Evolutionary conservation across 306 rosid species (phyloP).

Genomic region (Acacia melanoxylon): DNA sequence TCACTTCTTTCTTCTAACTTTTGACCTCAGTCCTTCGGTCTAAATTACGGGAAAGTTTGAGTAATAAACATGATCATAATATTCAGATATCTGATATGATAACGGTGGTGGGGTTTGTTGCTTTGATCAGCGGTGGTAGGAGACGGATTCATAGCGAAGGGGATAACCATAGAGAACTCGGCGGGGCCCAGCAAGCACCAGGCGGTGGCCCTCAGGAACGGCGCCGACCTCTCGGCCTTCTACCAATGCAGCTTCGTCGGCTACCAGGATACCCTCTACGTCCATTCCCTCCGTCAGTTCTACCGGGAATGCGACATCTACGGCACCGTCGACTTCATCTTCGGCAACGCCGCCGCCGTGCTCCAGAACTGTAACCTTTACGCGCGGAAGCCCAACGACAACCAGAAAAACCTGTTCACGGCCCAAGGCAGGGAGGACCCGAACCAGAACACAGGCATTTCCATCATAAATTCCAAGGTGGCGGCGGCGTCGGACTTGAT

Average conservation of each 20-base stretch:
- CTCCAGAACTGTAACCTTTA: constrained; percentile 76
- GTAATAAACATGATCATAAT: too few species aligned
- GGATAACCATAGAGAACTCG: constrained; percentile 72
- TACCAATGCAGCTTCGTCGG: constrained; percentile 78
- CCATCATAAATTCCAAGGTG: constrained; percentile 60
- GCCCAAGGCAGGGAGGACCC: constrained; percentile 90
- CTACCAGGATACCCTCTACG: constrained; percentile 90
- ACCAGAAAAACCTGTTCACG: constrained; percentile 74
- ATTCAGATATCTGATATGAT: too few species aligned
- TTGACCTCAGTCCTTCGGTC: too few species aligned
- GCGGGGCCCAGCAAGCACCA: constrained; percentile 93
- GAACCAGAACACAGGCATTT: constrained; percentile 82
- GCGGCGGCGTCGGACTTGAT: constrained; percentile 64
- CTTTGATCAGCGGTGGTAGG: constrained; percentile 69
- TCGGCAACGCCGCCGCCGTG: constrained; percentile 77
- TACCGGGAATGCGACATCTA: constrained; percentile 81
- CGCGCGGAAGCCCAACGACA: constrained; percentile 60
- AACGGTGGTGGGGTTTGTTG: neutral
- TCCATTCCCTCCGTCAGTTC: constrained; percentile 81
- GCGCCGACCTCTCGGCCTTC: constrained; percentile 72
- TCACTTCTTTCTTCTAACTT: neutral
- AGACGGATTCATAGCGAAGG: constrained; percentile 70
- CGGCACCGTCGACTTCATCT: constrained; percentile 83
- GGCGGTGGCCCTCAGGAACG: constrained; percentile 75
- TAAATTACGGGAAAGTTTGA: too few species aligned